Conservation (phyloP, 352 stramenopile species). For the Globisporangium lucens region DNA sequence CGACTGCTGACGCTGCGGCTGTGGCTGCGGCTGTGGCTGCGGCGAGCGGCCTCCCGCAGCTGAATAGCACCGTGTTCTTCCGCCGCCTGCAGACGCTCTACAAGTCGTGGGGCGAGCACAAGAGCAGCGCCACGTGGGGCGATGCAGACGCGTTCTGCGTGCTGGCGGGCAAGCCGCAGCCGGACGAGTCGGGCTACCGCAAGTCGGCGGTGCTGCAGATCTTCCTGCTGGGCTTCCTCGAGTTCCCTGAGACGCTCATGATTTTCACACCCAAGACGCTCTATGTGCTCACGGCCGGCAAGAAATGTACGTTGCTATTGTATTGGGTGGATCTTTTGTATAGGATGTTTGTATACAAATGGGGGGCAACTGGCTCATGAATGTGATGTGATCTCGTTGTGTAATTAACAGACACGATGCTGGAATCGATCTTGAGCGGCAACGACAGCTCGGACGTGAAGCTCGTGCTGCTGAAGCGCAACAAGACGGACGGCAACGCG, state of each 20-base stretch:
- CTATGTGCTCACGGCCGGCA: constrained; percentile 84
- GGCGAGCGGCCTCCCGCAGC: constrained; percentile 26
- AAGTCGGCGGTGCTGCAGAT: constrained; percentile 90
- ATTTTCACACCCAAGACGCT: constrained; percentile 85
- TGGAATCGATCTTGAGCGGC: constrained; percentile 67
- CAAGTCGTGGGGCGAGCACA: constrained; percentile 58
- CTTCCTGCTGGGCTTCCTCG: constrained; percentile 88
- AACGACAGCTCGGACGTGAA: constrained; percentile 68
- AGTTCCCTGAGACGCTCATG: constrained; percentile 92
- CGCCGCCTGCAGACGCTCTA: constrained; percentile 77
- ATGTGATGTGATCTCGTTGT: constrained; percentile 6
- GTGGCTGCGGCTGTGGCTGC: too few relatives aligned
- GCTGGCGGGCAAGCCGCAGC: constrained; percentile 73
- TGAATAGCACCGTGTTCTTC: constrained; percentile 77
- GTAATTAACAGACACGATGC: constrained; percentile 51
- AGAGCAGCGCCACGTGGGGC: constrained; percentile 46
- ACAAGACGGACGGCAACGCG: constrained; percentile 77
- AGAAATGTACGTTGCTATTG: constrained; percentile 63
- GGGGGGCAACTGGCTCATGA: neutral
- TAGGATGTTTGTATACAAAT: neutral
- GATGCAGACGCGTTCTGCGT: constrained; percentile 78
- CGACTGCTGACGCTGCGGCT: neutral
- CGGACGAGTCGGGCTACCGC: constrained; percentile 85
- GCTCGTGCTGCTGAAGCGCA: constrained; percentile 82
- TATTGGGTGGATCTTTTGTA: constrained; percentile 6